These are phyloP conservation scores for Fusarium tuaranense DNA, from an alignment of 2,329 filamentous ascomycete genomes.

Conservation along the genomic window DNA sequence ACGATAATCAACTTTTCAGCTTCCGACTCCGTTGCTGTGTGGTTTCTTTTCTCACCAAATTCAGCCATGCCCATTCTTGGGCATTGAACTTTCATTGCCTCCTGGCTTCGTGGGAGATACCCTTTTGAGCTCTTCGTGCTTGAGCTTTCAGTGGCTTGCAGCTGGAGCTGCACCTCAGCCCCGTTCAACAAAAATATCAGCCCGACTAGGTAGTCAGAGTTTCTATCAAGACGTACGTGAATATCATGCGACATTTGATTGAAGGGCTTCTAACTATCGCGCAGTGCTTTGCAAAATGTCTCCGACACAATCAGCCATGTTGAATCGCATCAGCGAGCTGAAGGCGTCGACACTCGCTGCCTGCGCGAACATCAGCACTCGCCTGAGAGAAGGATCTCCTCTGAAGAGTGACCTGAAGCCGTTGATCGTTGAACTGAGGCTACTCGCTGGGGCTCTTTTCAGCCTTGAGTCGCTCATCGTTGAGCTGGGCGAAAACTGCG, in stretches of 20 bases:
- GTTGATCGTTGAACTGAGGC: constrained; percentile 35
- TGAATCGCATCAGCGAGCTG: constrained; percentile 28
- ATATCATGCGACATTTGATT: not conserved
- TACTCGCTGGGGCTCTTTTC: constrained; percentile 38
- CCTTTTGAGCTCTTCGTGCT: not conserved
- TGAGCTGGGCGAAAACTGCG: constrained; percentile 26
- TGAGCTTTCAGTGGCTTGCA: not conserved
- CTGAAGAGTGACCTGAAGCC: constrained; percentile 28
- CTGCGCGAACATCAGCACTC: constrained; percentile 24
- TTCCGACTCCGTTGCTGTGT: not conserved
- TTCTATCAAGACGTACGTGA: not conserved
- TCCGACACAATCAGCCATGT: constrained; percentile 11
- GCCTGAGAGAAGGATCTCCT: constrained; percentile 7
- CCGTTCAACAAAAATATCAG: not conserved
- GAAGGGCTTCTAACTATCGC: not conserved
- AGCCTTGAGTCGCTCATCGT: constrained; percentile 40
- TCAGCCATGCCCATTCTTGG: not conserved
- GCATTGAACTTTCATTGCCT: not conserved
- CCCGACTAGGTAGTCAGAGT: not conserved
- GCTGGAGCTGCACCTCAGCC: not conserved
- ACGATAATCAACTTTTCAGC: not conserved
- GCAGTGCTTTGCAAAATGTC: not conserved
- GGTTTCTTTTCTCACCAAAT: not conserved
- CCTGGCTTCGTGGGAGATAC: not conserved
- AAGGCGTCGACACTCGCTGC: constrained; percentile 34